phyloP scores from a whole-genome alignment of 495 filamentous ascomycete species.

The Neurospora sp. region DNA sequence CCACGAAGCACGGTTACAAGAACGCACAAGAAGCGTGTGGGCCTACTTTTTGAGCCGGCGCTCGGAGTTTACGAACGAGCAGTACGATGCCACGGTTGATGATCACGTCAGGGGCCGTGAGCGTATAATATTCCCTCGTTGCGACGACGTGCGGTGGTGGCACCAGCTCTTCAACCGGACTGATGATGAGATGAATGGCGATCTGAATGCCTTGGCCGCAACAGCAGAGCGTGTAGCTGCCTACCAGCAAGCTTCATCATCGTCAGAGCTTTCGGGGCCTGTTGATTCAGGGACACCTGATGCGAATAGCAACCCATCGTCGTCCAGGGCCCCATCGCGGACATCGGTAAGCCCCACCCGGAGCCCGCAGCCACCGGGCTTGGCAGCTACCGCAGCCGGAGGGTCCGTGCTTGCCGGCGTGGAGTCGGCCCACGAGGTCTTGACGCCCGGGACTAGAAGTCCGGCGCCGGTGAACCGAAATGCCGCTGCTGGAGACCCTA shows the following conservation, averaged over 20 bases:
- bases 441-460: conserved; percentile 24
- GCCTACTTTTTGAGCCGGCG: conserved; percentile 79
- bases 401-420: conserved; percentile 33
- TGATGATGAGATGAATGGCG: conserved; percentile 88
- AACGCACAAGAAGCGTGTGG: conserved; percentile 86
- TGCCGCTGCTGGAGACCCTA: conserved; percentile 29
- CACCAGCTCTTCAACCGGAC: conserved; percentile 72
- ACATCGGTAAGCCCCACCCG: conserved; percentile 12
- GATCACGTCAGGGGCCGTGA: conserved; percentile 69
- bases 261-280: conserved; percentile 12
- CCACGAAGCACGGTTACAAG: conserved; percentile 55
- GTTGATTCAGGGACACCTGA: conserved; percentile 1
- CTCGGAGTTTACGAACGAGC: conserved; percentile 67
- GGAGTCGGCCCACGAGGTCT: conserved; percentile 28
- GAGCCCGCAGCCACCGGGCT: conserved; percentile 25
- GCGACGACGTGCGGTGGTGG: conserved; percentile 76
- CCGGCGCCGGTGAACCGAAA: conserved; percentile 29
- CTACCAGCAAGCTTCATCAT: conserved; percentile 8
- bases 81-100: conserved; percentile 69
- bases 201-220: conserved; percentile 31
- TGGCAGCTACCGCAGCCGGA: conserved; percentile 15
- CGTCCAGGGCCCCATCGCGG: conserved; percentile 9
- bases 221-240: conserved; percentile 22
- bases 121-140: conserved; percentile 69
- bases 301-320: conserved; percentile 9